phyloP scores from a whole-genome alignment of 305 asterid genomes.

The Fraxinus xanthoxyloides region DNA sequence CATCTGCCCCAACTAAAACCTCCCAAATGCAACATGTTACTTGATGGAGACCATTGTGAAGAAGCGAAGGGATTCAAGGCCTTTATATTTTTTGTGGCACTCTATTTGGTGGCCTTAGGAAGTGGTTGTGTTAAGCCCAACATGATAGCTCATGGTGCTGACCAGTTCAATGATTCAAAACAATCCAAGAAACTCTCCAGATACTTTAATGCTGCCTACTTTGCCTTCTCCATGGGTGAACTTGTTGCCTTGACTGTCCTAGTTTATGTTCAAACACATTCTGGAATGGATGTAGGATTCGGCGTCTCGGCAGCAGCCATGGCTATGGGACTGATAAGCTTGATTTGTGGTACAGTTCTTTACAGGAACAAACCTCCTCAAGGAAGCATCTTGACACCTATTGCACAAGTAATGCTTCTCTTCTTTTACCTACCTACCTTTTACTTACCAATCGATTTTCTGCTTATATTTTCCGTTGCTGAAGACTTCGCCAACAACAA shows the following conservation, averaged over 20 bases:
- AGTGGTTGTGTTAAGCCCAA: conserved; percentile 97
- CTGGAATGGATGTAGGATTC: conserved; percentile 93
- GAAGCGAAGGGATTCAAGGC: conserved; percentile 76
- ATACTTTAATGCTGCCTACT: conserved; percentile 89
- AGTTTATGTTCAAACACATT: conserved; percentile 88
- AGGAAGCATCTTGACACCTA: conserved; percentile 74
- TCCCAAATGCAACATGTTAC: conserved; percentile 56
- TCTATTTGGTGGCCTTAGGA: conserved; percentile 88
- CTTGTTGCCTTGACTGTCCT: conserved; percentile 74
- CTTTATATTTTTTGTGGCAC: conserved; percentile 68
- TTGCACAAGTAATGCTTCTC: conserved; percentile 58
- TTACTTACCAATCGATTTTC: not conserved
- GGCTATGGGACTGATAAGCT: conserved; percentile 72
- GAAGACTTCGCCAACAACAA: not conserved
- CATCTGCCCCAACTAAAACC: conserved; percentile 89
- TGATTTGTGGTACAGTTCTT: conserved; percentile 52
- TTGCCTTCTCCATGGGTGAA: conserved; percentile 88
- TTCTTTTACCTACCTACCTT: not conserved
- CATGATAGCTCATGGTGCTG: conserved; percentile 94
- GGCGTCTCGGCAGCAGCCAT: conserved; percentile 86
- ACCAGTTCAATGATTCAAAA: conserved; percentile 56
- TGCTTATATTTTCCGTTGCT: not conserved
- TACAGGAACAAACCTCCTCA: conserved; percentile 80
- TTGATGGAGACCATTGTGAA: conserved; percentile 37
- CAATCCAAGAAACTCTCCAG: conserved; percentile 73